phyloP scores from a whole-genome alignment of 2,329 filamentous ascomycete genomes.

The Botryosphaeria dothidea region DNA sequence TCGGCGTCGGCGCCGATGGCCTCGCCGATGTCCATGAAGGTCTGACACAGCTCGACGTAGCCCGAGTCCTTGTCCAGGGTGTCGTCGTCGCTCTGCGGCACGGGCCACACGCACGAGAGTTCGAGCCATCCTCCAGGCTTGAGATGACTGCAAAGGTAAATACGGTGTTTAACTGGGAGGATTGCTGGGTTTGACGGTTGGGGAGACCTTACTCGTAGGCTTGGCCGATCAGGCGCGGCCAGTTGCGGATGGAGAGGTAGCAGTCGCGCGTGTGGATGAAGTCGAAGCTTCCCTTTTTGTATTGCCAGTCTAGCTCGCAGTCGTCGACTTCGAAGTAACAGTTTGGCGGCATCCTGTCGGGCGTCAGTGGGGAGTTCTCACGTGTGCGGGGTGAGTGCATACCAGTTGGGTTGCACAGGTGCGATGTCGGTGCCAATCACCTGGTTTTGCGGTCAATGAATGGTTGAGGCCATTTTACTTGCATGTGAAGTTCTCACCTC shows the following conservation, averaged over 20 bases:
- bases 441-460: neutral
- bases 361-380: neutral
- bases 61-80: slow-evolving; percentile 1
- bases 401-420: slow-evolving; percentile 31
- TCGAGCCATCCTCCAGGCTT: slow-evolving; percentile 14
- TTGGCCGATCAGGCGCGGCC: slow-evolving; percentile 11
- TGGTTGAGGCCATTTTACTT: no score
- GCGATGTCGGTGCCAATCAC: slow-evolving; percentile 17
- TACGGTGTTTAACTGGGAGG: no score
- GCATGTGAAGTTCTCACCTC: neutral
- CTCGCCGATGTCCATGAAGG: slow-evolving; percentile 10
- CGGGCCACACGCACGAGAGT: slow-evolving; percentile 15
- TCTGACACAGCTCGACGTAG: slow-evolving; percentile 11
- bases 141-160: slow-evolving; percentile 17
- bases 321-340: slow-evolving; percentile 52
- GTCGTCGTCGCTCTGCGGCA: slow-evolving; percentile 13
- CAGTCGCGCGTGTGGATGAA: slow-evolving; percentile 40
- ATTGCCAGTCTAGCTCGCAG: slow-evolving; percentile 44
- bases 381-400: no score
- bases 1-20: slow-evolving; percentile 6
- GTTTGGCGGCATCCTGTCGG: slow-evolving; percentile 48
- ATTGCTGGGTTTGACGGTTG: neutral
- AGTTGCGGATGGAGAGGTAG: slow-evolving; percentile 13
- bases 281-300: slow-evolving; percentile 33
- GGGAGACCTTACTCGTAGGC: slow-evolving; percentile 7